Evolutionary conservation across 208 protist genomes (phyloP).

Genomic region (Crithidia fasciculata): DNA sequence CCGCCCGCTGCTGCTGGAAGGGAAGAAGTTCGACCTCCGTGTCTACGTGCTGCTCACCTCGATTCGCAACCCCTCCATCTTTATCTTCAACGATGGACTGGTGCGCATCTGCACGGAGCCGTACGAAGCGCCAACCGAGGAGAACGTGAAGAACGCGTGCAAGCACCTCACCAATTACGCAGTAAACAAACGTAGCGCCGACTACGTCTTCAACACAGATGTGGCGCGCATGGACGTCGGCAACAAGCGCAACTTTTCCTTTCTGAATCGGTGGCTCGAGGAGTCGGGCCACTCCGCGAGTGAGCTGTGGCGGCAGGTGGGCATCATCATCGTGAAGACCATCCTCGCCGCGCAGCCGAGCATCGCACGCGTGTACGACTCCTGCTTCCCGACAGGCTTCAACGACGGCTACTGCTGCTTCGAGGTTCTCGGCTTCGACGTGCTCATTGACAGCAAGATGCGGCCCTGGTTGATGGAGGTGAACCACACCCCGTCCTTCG

Average conservation of each 20-base stretch:
- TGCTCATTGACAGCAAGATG: slow-evolving; percentile 93
- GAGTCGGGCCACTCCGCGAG: slow-evolving; percentile 53
- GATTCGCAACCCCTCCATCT: slow-evolving; percentile 89
- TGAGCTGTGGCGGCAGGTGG: slow-evolving; percentile 82
- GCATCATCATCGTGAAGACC: slow-evolving; percentile 90
- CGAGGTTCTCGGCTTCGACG: slow-evolving; percentile 97
- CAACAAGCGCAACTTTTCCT: slow-evolving; percentile 94
- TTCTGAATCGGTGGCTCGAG: slow-evolving; percentile 88
- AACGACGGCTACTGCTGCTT: slow-evolving; percentile 95
- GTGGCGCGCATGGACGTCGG: slow-evolving; percentile 71
- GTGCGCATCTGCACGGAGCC: slow-evolving; percentile 94
- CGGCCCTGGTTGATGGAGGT: slow-evolving; percentile 97
- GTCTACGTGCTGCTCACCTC: slow-evolving; percentile 95
- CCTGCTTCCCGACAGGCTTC: slow-evolving; percentile 84
- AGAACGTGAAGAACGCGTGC: slow-evolving; percentile 86
- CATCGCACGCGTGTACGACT: slow-evolving; percentile 90
- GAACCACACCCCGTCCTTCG: slow-evolving; percentile 96
- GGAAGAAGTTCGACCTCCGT: slow-evolving; percentile 96
- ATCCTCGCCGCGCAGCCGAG: slow-evolving; percentile 93
- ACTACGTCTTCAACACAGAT: slow-evolving; percentile 93
- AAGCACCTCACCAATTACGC: slow-evolving; percentile 98
- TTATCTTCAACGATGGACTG: slow-evolving; percentile 94
- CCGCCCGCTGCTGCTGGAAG: slow-evolving; percentile 92
- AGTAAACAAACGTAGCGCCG: slow-evolving; percentile 93
- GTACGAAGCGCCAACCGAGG: slow-evolving; percentile 86